phyloP scores from a whole-genome alignment of 306 rosid genomes.

The Medicago ruthenica region DNA sequence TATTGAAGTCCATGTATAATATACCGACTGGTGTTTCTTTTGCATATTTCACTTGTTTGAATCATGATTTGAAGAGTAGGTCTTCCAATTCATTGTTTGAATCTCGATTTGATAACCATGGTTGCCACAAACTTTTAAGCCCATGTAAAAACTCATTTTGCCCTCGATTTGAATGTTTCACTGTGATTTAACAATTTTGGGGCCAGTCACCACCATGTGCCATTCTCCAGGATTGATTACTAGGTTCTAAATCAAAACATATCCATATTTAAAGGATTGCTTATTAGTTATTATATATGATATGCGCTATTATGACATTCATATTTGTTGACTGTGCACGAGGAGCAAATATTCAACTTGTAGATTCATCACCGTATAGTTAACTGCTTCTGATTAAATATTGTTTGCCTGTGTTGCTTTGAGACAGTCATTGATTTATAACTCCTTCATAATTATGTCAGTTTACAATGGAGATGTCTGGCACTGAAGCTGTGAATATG shows the following conservation, averaged over 20 bases:
- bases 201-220: conserved; percentile 7
- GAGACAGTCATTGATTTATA: conserved; percentile 37
- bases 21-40: not conserved
- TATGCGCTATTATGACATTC: conserved; percentile 4
- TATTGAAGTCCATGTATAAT: not conserved
- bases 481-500: conserved; percentile 62
- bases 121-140: not conserved
- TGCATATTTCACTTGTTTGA: not conserved
- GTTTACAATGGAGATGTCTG: conserved; percentile 95
- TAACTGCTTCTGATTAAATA: conserved; percentile 5
- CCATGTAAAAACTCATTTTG: not conserved
- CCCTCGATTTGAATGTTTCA: not conserved
- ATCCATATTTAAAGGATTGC: conserved; percentile 1
- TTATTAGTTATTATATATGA: not conserved
- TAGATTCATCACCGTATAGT: conserved; percentile 8
- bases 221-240: conserved; percentile 5
- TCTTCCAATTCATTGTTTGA: not conserved
- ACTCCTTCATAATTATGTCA: conserved; percentile 47
- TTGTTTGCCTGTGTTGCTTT: conserved; percentile 24
- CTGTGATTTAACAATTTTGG: not conserved
- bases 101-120: not conserved
- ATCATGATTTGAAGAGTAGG: not conserved
- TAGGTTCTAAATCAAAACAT: conserved; percentile 24
- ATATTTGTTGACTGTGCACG: conserved; percentile 8
- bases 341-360: conserved; percentile 24